Conservation (phyloP, 768 basidiomycete genomes). For the Mycena epipterygia region DNA sequence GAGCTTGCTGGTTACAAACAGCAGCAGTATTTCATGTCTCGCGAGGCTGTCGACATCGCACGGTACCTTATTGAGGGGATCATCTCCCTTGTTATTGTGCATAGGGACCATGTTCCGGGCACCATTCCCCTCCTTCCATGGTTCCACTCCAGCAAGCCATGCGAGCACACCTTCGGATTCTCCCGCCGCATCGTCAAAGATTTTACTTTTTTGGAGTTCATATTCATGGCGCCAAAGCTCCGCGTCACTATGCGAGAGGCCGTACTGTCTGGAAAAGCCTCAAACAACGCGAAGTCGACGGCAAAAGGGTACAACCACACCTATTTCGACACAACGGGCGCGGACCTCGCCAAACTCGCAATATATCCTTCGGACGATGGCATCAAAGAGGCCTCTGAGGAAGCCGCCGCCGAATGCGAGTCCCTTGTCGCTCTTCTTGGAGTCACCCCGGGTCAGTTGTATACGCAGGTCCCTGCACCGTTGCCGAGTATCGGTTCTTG, state of each 20-base stretch:
- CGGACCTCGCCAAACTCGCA: neutral
- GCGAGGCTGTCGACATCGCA: constrained; percentile 49
- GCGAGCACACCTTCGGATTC: constrained; percentile 51
- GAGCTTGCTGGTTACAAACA: constrained; percentile 32
- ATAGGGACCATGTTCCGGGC: constrained; percentile 47
- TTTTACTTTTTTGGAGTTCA: constrained; percentile 50
- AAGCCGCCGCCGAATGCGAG: neutral
- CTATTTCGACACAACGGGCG: neutral
- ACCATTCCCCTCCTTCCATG: constrained; percentile 51
- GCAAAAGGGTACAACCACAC: neutral
- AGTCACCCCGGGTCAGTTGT: neutral
- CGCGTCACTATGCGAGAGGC: constrained; percentile 41
- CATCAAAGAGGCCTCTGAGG: neutral
- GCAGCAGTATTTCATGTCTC: constrained; percentile 47
- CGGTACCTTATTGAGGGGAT: constrained; percentile 47
- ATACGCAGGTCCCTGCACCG: neutral
- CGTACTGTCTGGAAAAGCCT: neutral
- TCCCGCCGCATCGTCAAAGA: constrained; percentile 48
- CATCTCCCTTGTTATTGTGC: constrained; percentile 45
- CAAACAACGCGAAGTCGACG: neutral
- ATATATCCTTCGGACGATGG: neutral
- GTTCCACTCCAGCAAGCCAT: constrained; percentile 48
- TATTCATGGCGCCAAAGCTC: constrained; percentile 46
- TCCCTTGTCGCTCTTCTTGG: neutral
- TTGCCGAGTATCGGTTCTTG: neutral